phyloP scores from a whole-genome alignment of 2,329 filamentous ascomycete species.

The Aspergillus puulaauensis region DNA sequence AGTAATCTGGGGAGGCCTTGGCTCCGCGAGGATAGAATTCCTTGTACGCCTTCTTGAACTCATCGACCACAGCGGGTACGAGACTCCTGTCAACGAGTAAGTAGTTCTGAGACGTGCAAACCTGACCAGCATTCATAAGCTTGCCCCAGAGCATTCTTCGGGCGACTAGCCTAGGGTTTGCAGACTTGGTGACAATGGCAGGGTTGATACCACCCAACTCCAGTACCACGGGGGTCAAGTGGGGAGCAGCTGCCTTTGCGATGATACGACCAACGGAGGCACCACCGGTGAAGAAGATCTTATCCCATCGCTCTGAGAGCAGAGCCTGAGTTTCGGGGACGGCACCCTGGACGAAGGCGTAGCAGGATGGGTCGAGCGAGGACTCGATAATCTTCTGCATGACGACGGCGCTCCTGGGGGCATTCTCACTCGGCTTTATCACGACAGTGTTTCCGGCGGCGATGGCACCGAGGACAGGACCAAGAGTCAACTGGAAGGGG shows the following conservation, averaged over 20 bases:
- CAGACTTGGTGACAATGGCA: conserved; percentile 82
- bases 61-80: conserved; percentile 68
- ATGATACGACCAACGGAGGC: conserved; percentile 79
- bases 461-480: conserved; percentile 84
- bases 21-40: conserved; percentile 84
- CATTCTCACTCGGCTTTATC: conserved; percentile 85
- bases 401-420: conserved; percentile 73
- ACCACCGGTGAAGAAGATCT: conserved; percentile 94
- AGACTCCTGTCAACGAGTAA: conserved; percentile 76
- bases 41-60: conserved; percentile 68
- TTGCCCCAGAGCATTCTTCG: conserved; percentile 87
- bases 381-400: conserved; percentile 75
- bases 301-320: conserved; percentile 77
- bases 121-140: conserved; percentile 79
- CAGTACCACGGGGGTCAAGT: conserved; percentile 81
- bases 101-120: conserved; percentile 94
- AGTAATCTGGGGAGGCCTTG: conserved; percentile 73
- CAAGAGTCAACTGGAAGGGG: conserved; percentile 76
- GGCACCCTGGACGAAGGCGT: conserved; percentile 75
- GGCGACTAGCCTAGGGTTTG: conserved; percentile 77
- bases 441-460: conserved; percentile 86
- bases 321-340: conserved; percentile 11
- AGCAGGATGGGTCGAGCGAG: conserved; percentile 74
- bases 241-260: conserved; percentile 82
- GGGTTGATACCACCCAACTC: conserved; percentile 93